These are phyloP conservation scores for Fusarium sp. DNA, from an alignment of 2,329 filamentous ascomycete species.

Conservation along the genomic window DNA sequence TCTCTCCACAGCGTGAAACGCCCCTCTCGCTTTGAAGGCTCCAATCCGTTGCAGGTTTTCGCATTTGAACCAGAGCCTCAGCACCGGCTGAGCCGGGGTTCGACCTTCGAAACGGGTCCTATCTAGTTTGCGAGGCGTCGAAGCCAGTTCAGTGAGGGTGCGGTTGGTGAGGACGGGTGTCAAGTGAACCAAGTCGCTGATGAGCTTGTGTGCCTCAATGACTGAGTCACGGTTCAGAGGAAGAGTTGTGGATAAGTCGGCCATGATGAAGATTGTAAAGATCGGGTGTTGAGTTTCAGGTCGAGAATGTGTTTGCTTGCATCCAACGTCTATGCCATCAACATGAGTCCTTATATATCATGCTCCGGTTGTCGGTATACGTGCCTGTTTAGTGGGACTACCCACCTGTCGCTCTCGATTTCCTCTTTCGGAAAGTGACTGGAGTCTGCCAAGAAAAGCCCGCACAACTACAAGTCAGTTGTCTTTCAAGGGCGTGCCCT, in stretches of 20 bases:
- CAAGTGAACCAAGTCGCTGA: constrained; percentile 80
- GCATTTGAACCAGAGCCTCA: constrained; percentile 92
- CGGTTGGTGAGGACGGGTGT: constrained; percentile 86
- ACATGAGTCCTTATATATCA: constrained; percentile 5
- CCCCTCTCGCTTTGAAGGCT: constrained; percentile 92
- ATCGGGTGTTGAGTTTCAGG: not conserved
- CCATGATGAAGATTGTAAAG: constrained; percentile 55
- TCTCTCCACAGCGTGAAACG: constrained; percentile 84
- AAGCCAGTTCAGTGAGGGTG: constrained; percentile 81
- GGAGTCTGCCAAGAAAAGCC: constrained; percentile 12
- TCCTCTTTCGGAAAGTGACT: constrained; percentile 18
- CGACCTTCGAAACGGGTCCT: constrained; percentile 69
- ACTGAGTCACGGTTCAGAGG: constrained; percentile 82
- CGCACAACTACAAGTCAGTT: constrained; percentile 2
- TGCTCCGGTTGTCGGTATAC: constrained; percentile 19
- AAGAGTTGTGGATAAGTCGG: constrained; percentile 64
- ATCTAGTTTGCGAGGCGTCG: constrained; percentile 71
- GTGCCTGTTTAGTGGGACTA: constrained; percentile 7
- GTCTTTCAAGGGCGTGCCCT: constrained; percentile 24
- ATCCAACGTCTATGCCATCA: not conserved
- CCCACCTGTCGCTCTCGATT: constrained; percentile 9
- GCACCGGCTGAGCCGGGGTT: constrained; percentile 70
- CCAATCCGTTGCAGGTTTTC: constrained; percentile 93
- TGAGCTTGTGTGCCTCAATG: constrained; percentile 76
- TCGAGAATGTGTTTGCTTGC: not conserved